Evolutionary conservation across 1,284 basidiomycete species (phyloP), one percentile per base, ranked within the genome.

Genomic region (Ustilago tritici): DNA sequence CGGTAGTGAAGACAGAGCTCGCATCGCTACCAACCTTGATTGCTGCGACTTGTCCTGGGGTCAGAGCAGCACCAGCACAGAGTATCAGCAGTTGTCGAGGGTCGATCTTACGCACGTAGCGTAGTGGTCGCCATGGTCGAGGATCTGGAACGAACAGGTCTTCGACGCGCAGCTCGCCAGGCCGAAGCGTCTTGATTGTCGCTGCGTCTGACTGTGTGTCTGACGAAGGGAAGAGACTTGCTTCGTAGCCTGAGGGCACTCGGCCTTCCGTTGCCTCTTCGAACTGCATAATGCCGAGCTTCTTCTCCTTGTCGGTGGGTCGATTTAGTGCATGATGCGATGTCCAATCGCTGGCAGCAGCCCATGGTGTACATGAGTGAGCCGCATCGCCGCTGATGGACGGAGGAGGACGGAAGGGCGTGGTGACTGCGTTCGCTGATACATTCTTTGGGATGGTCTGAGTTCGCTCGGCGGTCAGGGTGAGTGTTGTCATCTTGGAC

Each of bases 51-150:
- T 81, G 76, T 3, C 66, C 68, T 1, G 62, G 66, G 15, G 74
- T 78, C 46, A 83, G 52, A 11, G 74, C 67, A 54, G 78, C 71
- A 4, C 81, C 81, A 2, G 81, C 77, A 32, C 77, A 77, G 4
- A 86, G 62, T 19, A 86, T 69, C 28, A 86, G 80, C 65, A 84
- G 65, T 69, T 86, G 84, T 1, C 83, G 75, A 4, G 84, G 84
- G 56, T 85, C 82, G 7, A 75, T 76, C 31, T 84, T 78, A 28
- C 84, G 78, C 23, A 86, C 83, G 35, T 82, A 78, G 2, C 84
- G 77, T 36, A 84, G 72, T 28, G 84, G 82, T 28, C 75, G 72
- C 78, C 76, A 84, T 0, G 76, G 69, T 35, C 84, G 68, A 4
- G 84, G 83, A 53, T 85, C 84, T 1, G 83, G 78, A 1, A 83